A percentile compares a stretch with the other conserved stretches of the same genome.
These are phyloP conservation scores for Xylaria sp. DNA, from an alignment of 2,329 filamentous ascomycete species.

Conservation along the genomic window DNA sequence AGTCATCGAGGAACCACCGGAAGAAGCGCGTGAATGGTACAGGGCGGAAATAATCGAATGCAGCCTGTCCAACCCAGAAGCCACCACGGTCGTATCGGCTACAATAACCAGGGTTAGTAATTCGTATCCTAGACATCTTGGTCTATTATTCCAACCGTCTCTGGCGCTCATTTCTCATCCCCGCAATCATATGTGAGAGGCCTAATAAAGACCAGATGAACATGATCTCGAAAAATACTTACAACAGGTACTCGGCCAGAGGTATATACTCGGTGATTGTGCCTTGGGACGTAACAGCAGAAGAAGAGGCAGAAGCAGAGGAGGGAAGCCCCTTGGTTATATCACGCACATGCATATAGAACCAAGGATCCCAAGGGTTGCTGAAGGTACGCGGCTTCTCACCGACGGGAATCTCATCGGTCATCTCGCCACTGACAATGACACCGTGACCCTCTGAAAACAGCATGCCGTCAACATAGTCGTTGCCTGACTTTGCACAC, in stretches of 20 bases:
- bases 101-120: not conserved
- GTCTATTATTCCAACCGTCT: no score
- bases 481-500: slow-evolving; percentile 41
- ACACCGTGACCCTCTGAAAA: slow-evolving; percentile 58
- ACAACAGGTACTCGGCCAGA: slow-evolving; percentile 65
- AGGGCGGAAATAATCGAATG: slow-evolving; percentile 60
- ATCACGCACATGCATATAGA: slow-evolving; percentile 63
- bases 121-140: not conserved
- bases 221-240: not conserved
- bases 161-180: no score
- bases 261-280: slow-evolving; percentile 53
- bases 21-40: slow-evolving; percentile 62
- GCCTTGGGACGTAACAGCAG: slow-evolving; percentile 4
- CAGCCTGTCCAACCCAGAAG: slow-evolving; percentile 65
- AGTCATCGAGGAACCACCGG: slow-evolving; percentile 66
- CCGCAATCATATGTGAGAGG: no score
- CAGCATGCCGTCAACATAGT: slow-evolving; percentile 71
- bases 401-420: slow-evolving; percentile 42
- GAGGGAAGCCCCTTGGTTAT: slow-evolving; percentile 33
- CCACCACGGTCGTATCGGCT: slow-evolving; percentile 65
- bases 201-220: not conserved
- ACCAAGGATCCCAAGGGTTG: slow-evolving; percentile 65
- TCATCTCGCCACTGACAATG: slow-evolving; percentile 60
- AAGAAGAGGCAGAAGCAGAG: slow-evolving; percentile 21
- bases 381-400: slow-evolving; percentile 36